These are phyloP conservation scores for Verticillium albo-atrum DNA, from an alignment of 2,329 filamentous ascomycete species.

Conservation along the genomic window DNA sequence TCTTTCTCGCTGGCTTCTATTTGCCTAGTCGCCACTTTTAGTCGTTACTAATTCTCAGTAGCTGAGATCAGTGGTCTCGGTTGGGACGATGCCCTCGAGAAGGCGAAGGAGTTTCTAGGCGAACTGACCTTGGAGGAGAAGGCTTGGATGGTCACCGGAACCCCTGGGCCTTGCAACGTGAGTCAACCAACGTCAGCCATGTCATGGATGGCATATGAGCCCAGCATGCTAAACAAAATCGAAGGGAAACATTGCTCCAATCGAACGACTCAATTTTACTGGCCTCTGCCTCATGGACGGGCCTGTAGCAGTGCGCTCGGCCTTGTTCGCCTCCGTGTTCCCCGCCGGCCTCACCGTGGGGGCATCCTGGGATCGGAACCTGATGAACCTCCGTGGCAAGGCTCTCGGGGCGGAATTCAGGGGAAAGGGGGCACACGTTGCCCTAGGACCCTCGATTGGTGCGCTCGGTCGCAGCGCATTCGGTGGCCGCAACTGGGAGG, in stretches of 20 bases:
- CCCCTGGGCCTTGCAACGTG: slow-evolving; percentile 39
- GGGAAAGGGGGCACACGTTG: slow-evolving; percentile 67
- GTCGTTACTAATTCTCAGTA: too few relatives aligned
- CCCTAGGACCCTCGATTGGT: slow-evolving; percentile 55
- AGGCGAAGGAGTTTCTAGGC: slow-evolving; percentile 64
- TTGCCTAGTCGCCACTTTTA: too few relatives aligned
- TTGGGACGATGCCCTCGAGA: slow-evolving; percentile 64
- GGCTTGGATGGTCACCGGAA: slow-evolving; percentile 44
- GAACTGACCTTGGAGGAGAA: slow-evolving; percentile 75
- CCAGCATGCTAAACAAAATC: too few relatives aligned
- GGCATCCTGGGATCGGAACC: slow-evolving; percentile 65
- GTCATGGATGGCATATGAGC: too few relatives aligned
- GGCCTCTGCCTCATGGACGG: slow-evolving; percentile 37
- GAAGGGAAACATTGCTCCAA: slow-evolving; percentile 36
- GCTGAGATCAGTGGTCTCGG: too few relatives aligned
- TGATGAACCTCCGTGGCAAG: slow-evolving; percentile 62
- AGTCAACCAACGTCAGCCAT: too few relatives aligned
- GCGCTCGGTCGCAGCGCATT: slow-evolving; percentile 61
- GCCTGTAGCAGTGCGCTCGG: slow-evolving; percentile 48
- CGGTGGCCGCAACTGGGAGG: slow-evolving; percentile 61
- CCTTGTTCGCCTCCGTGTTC: slow-evolving; percentile 50
- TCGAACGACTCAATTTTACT: slow-evolving; percentile 30
- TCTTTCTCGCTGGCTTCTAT: too few relatives aligned
- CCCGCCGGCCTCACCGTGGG: slow-evolving; percentile 67
- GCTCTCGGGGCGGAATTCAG: slow-evolving; percentile 70